A percentile compares a stretch with the other conserved stretches of the same genome.
These are phyloP conservation scores for Fusarium sp. DNA, from an alignment of 2,329 filamentous ascomycete species.

Conservation along the genomic window DNA sequence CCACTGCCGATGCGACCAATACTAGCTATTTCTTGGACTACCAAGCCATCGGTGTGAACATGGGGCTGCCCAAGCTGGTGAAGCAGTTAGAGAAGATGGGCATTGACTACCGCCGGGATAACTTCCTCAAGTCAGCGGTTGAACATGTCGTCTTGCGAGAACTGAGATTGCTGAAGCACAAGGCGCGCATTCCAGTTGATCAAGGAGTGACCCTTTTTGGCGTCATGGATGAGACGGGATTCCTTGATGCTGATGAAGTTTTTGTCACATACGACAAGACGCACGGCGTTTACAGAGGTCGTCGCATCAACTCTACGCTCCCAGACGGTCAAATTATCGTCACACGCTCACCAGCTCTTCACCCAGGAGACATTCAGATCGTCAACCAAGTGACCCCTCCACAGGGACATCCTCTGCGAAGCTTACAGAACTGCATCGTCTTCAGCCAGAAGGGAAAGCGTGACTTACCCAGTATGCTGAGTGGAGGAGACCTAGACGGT, in stretches of 20 bases:
- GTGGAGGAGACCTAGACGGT: slow-evolving; percentile 86
- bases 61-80: slow-evolving; percentile 73
- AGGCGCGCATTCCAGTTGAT: slow-evolving; percentile 77
- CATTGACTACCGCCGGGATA: slow-evolving; percentile 74
- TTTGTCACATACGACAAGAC: slow-evolving; percentile 69
- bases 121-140: slow-evolving; percentile 76
- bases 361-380: slow-evolving; percentile 83
- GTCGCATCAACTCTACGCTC: slow-evolving; percentile 48
- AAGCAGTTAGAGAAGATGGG: slow-evolving; percentile 66
- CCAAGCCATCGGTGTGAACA: slow-evolving; percentile 69
- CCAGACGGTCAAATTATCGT: slow-evolving; percentile 66
- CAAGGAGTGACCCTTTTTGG: slow-evolving; percentile 83
- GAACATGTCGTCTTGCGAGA: slow-evolving; percentile 78
- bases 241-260: slow-evolving; percentile 74
- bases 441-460: slow-evolving; percentile 78
- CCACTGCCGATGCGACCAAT: slow-evolving; percentile 69
- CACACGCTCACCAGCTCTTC: slow-evolving; percentile 82
- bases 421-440: slow-evolving; percentile 78
- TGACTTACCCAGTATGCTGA: slow-evolving; percentile 82
- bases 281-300: slow-evolving; percentile 26
- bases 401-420: slow-evolving; percentile 66
- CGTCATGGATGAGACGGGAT: slow-evolving; percentile 83
- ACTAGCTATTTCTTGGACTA: slow-evolving; percentile 74
- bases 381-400: slow-evolving; percentile 72
- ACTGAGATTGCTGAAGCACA: slow-evolving; percentile 81